Percentiles rank a stretch among this genome's conserved stretches.
Conservation (phyloP, 2,329 filamentous ascomycete genomes). For the Magnaporthiopsis incrustans region DNA sequence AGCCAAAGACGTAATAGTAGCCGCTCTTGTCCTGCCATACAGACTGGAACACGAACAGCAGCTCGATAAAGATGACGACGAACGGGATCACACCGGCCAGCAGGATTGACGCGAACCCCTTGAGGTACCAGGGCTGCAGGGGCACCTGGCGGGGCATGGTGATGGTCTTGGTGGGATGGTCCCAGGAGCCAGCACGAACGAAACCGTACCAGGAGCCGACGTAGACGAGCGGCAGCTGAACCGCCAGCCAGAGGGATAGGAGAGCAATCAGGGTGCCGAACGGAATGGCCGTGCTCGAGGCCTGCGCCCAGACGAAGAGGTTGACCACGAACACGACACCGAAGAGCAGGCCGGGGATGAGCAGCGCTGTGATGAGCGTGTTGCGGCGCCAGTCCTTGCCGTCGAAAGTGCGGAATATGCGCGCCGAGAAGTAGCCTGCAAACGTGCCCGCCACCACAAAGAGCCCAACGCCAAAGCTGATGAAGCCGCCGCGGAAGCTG, state of each 20-base stretch:
- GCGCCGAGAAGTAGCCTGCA: slow-evolving; percentile 79
- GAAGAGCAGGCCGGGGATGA: slow-evolving; percentile 75
- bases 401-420: slow-evolving; percentile 77
- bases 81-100: slow-evolving; percentile 75
- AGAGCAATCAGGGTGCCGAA: slow-evolving; percentile 71
- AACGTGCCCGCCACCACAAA: slow-evolving; percentile 79
- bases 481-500: slow-evolving; percentile 81
- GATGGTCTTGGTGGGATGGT: slow-evolving; percentile 69
- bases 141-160: slow-evolving; percentile 67
- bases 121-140: slow-evolving; percentile 65
- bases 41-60: slow-evolving; percentile 44
- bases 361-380: slow-evolving; percentile 64
- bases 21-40: slow-evolving; percentile 86
- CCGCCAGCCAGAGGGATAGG: slow-evolving; percentile 70
- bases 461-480: slow-evolving; percentile 74
- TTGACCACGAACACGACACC: slow-evolving; percentile 71
- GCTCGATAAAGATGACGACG: slow-evolving; percentile 38
- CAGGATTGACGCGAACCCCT: slow-evolving; percentile 54
- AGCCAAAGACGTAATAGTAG: slow-evolving; percentile 89
- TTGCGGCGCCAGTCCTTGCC: slow-evolving; percentile 70
- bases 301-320: slow-evolving; percentile 84
- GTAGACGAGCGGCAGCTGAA: slow-evolving; percentile 80
- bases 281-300: slow-evolving; percentile 78
- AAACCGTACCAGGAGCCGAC: slow-evolving; percentile 72
- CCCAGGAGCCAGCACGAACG: slow-evolving; percentile 58